Base-by-base conservation (phyloP, 306 rosid species). In the Trichosanthes truncata region DNA sequence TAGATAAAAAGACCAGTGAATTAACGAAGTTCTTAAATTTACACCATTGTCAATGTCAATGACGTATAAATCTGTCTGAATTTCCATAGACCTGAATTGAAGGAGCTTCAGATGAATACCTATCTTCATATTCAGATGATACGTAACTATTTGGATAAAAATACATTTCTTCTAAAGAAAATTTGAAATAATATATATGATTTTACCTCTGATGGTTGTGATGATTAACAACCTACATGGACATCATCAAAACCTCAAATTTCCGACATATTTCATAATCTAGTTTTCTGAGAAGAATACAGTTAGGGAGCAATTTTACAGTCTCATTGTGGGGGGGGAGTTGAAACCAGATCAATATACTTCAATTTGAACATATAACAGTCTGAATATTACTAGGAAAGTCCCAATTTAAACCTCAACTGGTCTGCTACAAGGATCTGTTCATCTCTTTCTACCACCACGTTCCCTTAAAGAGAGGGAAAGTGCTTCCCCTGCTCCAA, bases 371-470 rank as follows among this genome's bases (percentile, higher is more conserved):
- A 45, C 25, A 73, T 17, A 46, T 5, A 51, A 23, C n/a, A 20
- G 80, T 87, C 83, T 81, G 74, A 75, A 29, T 13, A 53, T 65
- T 84, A 74, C 84, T 84, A 81, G 62, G 23, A 84, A 86, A 83
- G 80, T 80, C 85, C 84, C 88, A 82, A 83, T 77, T 82, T 85
- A 82, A 89, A 87, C 90, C 93, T 90, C 68, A 75, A 80, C 55
- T 12, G 35, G 82, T 40, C 62, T 23, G 71, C 80, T 46, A 81
- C 49, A 49, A 78, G 60, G 83, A 68, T 72, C 51, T 53, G 66
- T 74, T 93, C 87, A 91, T 90, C 93, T 89, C 92, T 91, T 92
- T 90, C 98, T 91, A 85, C 98, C 98, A 85, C 97, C 98, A 80
- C 97, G 96, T 89, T 95, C 98, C 85, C 98, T 91, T 76, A 95